These are phyloP conservation scores for Jimgerdemannia lactiflua DNA, from an alignment of 192 early-diverging fungal genomes.

Conservation along the genomic window DNA sequence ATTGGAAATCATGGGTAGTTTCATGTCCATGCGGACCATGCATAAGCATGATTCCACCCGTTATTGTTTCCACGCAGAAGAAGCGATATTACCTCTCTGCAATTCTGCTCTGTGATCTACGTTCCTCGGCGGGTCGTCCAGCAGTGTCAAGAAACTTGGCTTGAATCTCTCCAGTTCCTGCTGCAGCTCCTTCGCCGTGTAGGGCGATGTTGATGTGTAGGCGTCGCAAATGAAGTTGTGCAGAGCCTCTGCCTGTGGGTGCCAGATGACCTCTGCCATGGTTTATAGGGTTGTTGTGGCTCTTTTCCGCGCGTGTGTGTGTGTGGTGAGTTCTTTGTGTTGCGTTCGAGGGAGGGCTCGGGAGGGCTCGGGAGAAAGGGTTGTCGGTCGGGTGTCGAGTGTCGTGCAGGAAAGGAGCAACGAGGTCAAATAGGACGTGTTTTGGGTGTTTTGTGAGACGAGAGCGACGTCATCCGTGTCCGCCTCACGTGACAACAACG, in stretches of 20 bases:
- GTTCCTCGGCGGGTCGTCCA: conserved; percentile 23
- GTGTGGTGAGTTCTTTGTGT: not conserved
- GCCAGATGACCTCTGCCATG: not conserved
- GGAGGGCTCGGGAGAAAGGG: not conserved
- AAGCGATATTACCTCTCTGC: conserved; percentile 15
- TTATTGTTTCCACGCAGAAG: too few relatives aligned
- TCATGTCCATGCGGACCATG: too few relatives aligned
- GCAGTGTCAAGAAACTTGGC: conserved; percentile 5
- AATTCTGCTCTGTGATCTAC: conserved; percentile 16
- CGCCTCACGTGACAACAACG: not conserved
- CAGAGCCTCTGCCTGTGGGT: not conserved
- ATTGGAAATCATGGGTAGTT: too few relatives aligned
- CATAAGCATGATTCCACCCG: too few relatives aligned
- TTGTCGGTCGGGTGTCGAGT: not conserved
- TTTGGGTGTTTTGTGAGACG: not conserved
- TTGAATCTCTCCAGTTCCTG: not conserved
- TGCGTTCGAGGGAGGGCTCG: not conserved
- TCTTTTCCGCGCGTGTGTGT: not conserved
- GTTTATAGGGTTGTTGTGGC: not conserved
- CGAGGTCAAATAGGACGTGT: not conserved
- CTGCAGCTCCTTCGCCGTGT: not conserved
- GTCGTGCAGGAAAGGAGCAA: not conserved
- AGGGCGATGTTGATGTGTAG: not conserved
- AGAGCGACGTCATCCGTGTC: not conserved
- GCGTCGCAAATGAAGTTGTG: not conserved